A percentile compares a stretch with the other conserved stretches of the same genome.
Evolutionary conservation across 2,329 filamentous ascomycete genomes (phyloP).

Genomic region (Chrysoporthe puriensis): DNA sequence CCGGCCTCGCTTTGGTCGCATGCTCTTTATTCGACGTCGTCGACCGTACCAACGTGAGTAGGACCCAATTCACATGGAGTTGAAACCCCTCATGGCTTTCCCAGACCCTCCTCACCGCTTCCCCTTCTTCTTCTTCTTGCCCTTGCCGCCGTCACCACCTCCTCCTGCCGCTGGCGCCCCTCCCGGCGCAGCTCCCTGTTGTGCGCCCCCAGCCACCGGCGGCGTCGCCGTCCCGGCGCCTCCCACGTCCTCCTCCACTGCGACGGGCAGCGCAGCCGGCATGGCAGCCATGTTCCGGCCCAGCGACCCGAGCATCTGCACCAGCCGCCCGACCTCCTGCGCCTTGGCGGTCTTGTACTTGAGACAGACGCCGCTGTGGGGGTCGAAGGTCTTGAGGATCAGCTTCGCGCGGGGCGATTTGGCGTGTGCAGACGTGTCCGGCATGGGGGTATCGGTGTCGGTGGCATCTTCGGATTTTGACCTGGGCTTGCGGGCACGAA

Average conservation of each 20-base stretch:
- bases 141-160: slow-evolving; percentile 52
- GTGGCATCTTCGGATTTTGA: slow-evolving; percentile 26
- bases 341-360: slow-evolving; percentile 93
- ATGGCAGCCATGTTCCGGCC: slow-evolving; percentile 70
- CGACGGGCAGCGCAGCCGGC: slow-evolving; percentile 33
- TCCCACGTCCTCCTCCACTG: slow-evolving; percentile 18
- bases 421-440: slow-evolving; percentile 32
- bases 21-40: not conserved
- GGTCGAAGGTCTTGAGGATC: slow-evolving; percentile 87
- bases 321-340: slow-evolving; percentile 82
- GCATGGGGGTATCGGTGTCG: slow-evolving; percentile 36
- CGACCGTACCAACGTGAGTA: not conserved
- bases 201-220: slow-evolving; percentile 23
- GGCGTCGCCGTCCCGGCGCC: slow-evolving; percentile 21
- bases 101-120: slow-evolving; percentile 54
- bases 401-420: slow-evolving; percentile 69
- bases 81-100: not conserved
- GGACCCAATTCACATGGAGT: not conserved
- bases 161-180: slow-evolving; percentile 36
- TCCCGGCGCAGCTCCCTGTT: slow-evolving; percentile 22
- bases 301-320: slow-evolving; percentile 75
- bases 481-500: slow-evolving; percentile 33
- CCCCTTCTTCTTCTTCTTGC: slow-evolving; percentile 73
- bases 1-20: not conserved
- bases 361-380: slow-evolving; percentile 76